Percentiles rank a stretch among this genome's conserved stretches.
Conservation (phyloP, 1,139 yeast genomes). For the Pichia sp. region DNA sequence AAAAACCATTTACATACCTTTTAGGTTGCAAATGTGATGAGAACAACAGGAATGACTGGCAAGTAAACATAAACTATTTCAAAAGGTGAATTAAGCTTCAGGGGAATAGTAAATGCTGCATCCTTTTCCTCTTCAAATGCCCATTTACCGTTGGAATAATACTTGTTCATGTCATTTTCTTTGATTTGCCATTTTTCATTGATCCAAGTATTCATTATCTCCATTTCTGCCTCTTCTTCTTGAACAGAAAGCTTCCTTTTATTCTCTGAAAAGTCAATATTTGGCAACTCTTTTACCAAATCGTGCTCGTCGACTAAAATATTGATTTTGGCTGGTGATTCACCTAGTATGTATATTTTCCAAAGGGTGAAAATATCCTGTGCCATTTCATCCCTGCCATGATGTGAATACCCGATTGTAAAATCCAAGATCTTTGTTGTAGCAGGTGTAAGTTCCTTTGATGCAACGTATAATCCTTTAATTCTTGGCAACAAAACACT, state of each 20-base stretch:
- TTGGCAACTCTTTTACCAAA: slow-evolving; percentile 40
- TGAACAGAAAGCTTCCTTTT: slow-evolving; percentile 23
- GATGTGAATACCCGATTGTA: slow-evolving; percentile 76
- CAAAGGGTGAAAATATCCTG: slow-evolving; percentile 67
- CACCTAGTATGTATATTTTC: slow-evolving; percentile 57
- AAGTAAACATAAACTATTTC: neutral
- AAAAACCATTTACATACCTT: neutral
- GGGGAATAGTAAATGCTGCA: slow-evolving; percentile 8
- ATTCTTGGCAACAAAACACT: slow-evolving; percentile 74
- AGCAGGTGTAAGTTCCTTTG: slow-evolving; percentile 44
- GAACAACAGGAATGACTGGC: neutral
- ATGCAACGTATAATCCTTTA: slow-evolving; percentile 67
- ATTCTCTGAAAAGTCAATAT: slow-evolving; percentile 38
- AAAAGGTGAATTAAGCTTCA: slow-evolving; percentile 5
- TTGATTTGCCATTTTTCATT: slow-evolving; percentile 69
- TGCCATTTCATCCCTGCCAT: slow-evolving; percentile 56
- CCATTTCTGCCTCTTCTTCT: slow-evolving; percentile 36
- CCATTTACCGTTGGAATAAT: slow-evolving; percentile 49
- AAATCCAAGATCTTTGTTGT: slow-evolving; percentile 70
- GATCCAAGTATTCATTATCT: slow-evolving; percentile 67
- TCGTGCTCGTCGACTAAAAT: slow-evolving; percentile 55
- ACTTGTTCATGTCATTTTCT: slow-evolving; percentile 57
- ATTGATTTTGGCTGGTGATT: slow-evolving; percentile 59
- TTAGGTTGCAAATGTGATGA: neutral
- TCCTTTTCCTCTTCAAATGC: slow-evolving; percentile 20